phyloP scores from a whole-genome alignment of 805 yeast species.

The Wickerhamomyces chaumierensis region DNA sequence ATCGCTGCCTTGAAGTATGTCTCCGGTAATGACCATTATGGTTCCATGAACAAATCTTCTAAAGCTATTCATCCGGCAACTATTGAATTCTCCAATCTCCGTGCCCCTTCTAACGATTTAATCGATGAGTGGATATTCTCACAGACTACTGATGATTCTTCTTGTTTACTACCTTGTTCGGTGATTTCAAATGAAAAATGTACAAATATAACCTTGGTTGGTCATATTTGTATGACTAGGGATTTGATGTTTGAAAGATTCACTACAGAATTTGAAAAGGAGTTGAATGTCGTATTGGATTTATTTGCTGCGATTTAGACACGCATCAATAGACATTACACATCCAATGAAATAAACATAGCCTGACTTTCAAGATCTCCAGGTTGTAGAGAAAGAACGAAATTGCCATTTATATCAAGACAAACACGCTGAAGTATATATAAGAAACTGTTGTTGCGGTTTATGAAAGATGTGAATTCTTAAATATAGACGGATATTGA shows the following conservation, averaged over 20 bases:
- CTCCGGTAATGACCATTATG: neutral
- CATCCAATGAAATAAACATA: too few species aligned
- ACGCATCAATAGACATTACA: too few species aligned
- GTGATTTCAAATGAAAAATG: neutral
- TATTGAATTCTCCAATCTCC: neutral
- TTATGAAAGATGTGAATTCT: too few species aligned
- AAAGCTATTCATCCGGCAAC: neutral
- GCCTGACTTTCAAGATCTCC: too few species aligned
- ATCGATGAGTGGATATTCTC: neutral
- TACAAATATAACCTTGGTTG: neutral
- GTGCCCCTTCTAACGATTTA: neutral
- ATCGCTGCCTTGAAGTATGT: neutral
- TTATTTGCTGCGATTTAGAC: neutral
- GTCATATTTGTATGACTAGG: neutral
- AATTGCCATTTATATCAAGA: too few species aligned
- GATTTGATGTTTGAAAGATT: neutral
- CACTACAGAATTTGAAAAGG: neutral
- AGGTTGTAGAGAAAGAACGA: too few species aligned
- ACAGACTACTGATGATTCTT: neutral
- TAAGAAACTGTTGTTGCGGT: too few species aligned
- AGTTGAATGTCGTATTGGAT: neutral
- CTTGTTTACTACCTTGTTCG: neutral
- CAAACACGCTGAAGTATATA: too few species aligned
- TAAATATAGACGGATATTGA: too few species aligned
- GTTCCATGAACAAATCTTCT: neutral